Base-by-base conservation (phyloP, 108 stramenopile genomes). In the Nitzschia sp. region DNA sequence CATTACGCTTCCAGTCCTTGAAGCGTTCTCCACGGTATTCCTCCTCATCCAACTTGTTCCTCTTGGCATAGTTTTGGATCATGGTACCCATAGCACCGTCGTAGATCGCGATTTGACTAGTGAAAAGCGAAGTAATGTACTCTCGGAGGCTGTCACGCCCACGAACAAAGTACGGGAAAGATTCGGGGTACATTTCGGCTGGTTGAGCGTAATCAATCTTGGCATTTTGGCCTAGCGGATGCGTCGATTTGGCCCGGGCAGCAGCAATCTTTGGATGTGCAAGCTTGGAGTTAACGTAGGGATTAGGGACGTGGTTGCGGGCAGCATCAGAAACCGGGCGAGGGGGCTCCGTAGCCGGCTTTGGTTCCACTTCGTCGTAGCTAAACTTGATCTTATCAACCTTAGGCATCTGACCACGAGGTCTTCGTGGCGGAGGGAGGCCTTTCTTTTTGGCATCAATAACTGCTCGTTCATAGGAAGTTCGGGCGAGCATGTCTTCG, bases 21-120 rank as follows among this genome's bases (percentile, higher is more conserved):
- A 97, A 98, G 27, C 89, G 83, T 57, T 98, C 98, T 15, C 97
- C 98, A 33, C 98, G 86, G 88, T 91, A 99, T 45, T 97, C 97
- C 60, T 88, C 97, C 68, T 99, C 98, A 24, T 93, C 95, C 32
- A 99, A 79, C 73, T 80, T 93, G 81, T 93, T 90, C 72, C 80
- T 83, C 86, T 97, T 93, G 63, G 90, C 75, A 59, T 97, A 95
- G 78, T 98, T 97, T 74, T 99, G 98, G 76, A 99, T 99, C 98
- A 99, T 99, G 45, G 98, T 99, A 38, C 98, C 98, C 98, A 99
- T 99, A 45, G 97, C 98, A 54, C 98, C 98, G 66, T 99, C 98
- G 66, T 98, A 98, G 63, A 98, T 91, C 36, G 95, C 94, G 66
- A 97, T 94, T 55, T 84, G 79, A 24, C 64, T 77, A 1, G 81